phyloP scores from a whole-genome alignment of 192 early-diverging fungal species.

The Coemansia sp. region DNA sequence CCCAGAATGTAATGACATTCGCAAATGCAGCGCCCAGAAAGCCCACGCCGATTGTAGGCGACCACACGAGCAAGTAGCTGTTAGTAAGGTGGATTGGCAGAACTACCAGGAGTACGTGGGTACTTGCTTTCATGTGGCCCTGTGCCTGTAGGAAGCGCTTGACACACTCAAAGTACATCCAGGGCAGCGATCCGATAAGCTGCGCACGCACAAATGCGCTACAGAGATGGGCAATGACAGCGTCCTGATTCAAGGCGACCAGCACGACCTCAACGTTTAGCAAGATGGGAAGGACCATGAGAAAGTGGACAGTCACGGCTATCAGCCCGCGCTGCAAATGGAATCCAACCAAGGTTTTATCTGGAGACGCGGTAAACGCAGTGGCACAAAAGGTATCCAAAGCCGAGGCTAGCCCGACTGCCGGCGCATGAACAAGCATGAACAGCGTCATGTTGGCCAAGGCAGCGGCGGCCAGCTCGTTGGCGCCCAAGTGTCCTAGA shows the following conservation, averaged over 20 bases:
- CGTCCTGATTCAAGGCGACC: constrained; percentile 71
- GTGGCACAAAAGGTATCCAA: constrained; percentile 76
- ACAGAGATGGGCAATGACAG: constrained; percentile 63
- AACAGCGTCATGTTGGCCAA: constrained; percentile 71
- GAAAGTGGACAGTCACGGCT: constrained; percentile 63
- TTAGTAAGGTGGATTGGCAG: constrained; percentile 69
- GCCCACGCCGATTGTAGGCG: constrained; percentile 62
- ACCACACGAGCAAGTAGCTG: constrained; percentile 82
- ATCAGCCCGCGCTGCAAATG: constrained; percentile 79
- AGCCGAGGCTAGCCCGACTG: constrained; percentile 68
- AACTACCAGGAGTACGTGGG: constrained; percentile 70
- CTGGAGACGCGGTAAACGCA: constrained; percentile 64
- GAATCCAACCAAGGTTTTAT: constrained; percentile 65
- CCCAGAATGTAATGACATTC: constrained; percentile 69
- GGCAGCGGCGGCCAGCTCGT: constrained; percentile 67
- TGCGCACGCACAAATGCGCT: constrained; percentile 65
- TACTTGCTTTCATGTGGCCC: constrained; percentile 83
- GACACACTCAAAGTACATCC: constrained; percentile 78
- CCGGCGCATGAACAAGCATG: constrained; percentile 63
- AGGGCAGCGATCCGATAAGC: constrained; percentile 73
- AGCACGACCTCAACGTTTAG: constrained; percentile 69
- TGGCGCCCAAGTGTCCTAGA: constrained; percentile 62
- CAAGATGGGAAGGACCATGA: constrained; percentile 70
- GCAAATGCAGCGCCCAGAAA: constrained; percentile 84
- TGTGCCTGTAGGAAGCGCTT: constrained; percentile 87